These are phyloP conservation scores for Lachnellula subtilissima DNA, from an alignment of 2,329 filamentous ascomycete genomes.

Conservation along the genomic window DNA sequence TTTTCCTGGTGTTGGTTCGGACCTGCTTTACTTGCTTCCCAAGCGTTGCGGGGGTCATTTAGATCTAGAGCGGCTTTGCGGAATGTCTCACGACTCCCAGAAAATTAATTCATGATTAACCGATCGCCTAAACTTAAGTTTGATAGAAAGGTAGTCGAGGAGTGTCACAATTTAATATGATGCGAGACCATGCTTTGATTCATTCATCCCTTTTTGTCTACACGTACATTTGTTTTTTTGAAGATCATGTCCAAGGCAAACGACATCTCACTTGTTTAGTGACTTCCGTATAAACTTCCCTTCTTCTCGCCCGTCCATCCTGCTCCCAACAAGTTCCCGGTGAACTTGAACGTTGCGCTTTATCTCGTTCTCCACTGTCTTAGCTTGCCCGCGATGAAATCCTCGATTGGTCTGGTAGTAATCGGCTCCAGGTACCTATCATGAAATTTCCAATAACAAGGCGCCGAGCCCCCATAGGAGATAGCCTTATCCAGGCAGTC, in stretches of 20 bases:
- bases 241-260: no score
- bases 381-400: not conserved
- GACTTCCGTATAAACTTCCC: no score
- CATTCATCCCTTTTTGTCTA: no score
- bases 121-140: not conserved
- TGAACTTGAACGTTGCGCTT: not conserved
- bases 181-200: no score
- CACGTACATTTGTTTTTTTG: no score
- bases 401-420: not conserved
- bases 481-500: not conserved
- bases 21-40: no score
- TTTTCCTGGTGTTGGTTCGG: no score
- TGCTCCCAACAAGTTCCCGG: no score
- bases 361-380: not conserved
- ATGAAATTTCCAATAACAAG: not conserved
- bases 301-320: not conserved
- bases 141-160: no score
- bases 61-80: not conserved
- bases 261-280: no score
- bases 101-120: not conserved
- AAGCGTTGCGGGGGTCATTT: no score
- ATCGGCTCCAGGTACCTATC: not conserved
- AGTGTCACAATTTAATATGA: no score
- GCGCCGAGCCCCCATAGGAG: not conserved
- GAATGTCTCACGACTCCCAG: not conserved